phyloP scores from a whole-genome alignment of 139 green algal species.

The Asterochloris erici region DNA sequence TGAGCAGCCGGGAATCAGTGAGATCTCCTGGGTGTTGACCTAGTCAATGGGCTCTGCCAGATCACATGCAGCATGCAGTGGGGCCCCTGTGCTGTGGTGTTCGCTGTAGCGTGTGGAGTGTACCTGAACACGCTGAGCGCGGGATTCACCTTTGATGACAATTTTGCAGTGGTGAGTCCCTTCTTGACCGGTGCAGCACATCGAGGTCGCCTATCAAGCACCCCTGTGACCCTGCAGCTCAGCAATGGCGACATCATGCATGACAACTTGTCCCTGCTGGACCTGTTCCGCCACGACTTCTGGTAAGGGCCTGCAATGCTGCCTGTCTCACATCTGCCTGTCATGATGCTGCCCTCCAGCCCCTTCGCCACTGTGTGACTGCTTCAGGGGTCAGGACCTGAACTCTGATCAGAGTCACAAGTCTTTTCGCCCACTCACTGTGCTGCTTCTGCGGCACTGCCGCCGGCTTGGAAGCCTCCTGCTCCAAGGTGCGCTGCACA shows the following conservation, averaged over 20 bases:
- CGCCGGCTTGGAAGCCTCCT: not conserved
- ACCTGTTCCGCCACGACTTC: slow-evolving; percentile 63
- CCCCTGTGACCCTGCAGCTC: slow-evolving; percentile 35
- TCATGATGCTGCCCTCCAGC: too few species aligned
- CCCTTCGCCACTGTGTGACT: too few species aligned
- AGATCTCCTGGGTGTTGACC: too few species aligned
- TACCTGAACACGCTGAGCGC: slow-evolving; percentile 59
- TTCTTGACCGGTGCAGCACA: not conserved
- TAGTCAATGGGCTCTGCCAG: not conserved
- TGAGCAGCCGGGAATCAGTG: too few species aligned
- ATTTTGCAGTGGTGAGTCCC: slow-evolving; percentile 68
- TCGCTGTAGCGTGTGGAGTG: not conserved
- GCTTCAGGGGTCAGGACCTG: slow-evolving; percentile 68
- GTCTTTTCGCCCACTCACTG: slow-evolving; percentile 69
- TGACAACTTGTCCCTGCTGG: slow-evolving; percentile 25
- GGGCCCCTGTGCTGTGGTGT: not conserved
- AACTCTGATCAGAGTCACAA: slow-evolving; percentile 66
- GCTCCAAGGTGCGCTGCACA: not conserved
- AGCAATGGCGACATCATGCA: slow-evolving; percentile 64
- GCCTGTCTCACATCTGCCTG: not conserved
- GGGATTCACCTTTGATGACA: slow-evolving; percentile 73
- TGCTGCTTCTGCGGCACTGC: slow-evolving; percentile 50
- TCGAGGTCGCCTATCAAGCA: not conserved
- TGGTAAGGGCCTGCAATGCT: slow-evolving; percentile 37
- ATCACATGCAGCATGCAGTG: not conserved